These are phyloP conservation scores for Penicillium psychrofluorescens DNA, from an alignment of 495 filamentous ascomycete genomes.

Conservation along the genomic window DNA sequence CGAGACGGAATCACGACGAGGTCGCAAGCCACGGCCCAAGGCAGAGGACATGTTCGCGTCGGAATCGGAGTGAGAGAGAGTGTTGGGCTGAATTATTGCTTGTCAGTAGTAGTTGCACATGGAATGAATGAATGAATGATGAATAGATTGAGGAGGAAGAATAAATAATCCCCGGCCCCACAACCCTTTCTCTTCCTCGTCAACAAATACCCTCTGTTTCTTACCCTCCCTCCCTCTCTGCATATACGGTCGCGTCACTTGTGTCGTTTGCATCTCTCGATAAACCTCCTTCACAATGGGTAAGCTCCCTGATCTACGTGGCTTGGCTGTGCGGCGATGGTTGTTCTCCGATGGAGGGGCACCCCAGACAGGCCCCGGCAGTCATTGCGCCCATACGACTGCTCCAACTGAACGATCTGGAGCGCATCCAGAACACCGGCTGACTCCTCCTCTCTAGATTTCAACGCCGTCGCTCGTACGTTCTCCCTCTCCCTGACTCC, in stretches of 20 bases:
- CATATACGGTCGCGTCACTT: conserved; percentile 5
- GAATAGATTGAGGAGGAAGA: conserved; percentile 8
- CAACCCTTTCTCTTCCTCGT: conserved; percentile 13
- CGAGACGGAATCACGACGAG: conserved; percentile 17
- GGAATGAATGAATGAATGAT: neutral
- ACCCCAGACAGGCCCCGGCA: conserved; percentile 5
- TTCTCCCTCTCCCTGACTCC: conserved; percentile 5
- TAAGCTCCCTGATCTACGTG: too few relatives aligned
- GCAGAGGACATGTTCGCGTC: conserved; percentile 94
- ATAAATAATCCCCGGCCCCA: conserved; percentile 7
- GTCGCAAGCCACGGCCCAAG: conserved; percentile 58
- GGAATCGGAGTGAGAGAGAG: conserved; percentile 32
- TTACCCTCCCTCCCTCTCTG: conserved; percentile 2
- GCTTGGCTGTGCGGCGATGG: too few relatives aligned
- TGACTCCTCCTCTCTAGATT: conserved; percentile 30
- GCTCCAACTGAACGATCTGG: too few relatives aligned
- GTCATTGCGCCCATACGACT: conserved; percentile 4
- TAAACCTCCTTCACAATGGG: too few relatives aligned
- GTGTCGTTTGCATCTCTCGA: neutral
- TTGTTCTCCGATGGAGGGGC: neutral
- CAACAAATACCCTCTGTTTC: conserved; percentile 23
- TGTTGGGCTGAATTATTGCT: neutral
- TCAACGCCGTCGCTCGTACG: conserved; percentile 48
- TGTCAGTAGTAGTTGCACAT: neutral
- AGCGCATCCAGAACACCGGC: neutral